Percentiles rank a stretch among this genome's conserved stretches.
Evolutionary conservation across 306 rosid species (phyloP).

Genomic region (apple (Malus domestica)): ASM211411v1 NC_041805.1:12407001-12407500

Average conservation of each 20-base stretch:
- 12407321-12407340: slow-evolving; percentile 20
- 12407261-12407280: slow-evolving; percentile 5
- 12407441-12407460: neutral
- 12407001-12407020: slow-evolving; percentile 97
- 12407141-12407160: slow-evolving; percentile 63
- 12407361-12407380: slow-evolving; percentile 77
- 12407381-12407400: slow-evolving; percentile 64
- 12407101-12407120: slow-evolving; percentile 96
- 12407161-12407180: slow-evolving; percentile 72
- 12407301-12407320: neutral
- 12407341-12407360: slow-evolving; percentile 59
- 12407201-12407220: slow-evolving; percentile 91
- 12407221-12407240: slow-evolving; percentile 61
- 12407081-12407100: slow-evolving; percentile 85
- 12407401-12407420: slow-evolving; percentile 37
- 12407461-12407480: neutral
- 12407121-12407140: slow-evolving; percentile 79
- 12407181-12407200: slow-evolving; percentile 86
- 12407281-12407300: slow-evolving; percentile 6
- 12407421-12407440: neutral
- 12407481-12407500: neutral
- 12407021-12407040: slow-evolving; percentile 97
- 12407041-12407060: slow-evolving; percentile 99
- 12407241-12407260: slow-evolving; percentile 45
- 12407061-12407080: slow-evolving; percentile 94